phyloP scores from a whole-genome alignment of 768 basidiomycete species.

The Hortiboletus campestris region DNA sequence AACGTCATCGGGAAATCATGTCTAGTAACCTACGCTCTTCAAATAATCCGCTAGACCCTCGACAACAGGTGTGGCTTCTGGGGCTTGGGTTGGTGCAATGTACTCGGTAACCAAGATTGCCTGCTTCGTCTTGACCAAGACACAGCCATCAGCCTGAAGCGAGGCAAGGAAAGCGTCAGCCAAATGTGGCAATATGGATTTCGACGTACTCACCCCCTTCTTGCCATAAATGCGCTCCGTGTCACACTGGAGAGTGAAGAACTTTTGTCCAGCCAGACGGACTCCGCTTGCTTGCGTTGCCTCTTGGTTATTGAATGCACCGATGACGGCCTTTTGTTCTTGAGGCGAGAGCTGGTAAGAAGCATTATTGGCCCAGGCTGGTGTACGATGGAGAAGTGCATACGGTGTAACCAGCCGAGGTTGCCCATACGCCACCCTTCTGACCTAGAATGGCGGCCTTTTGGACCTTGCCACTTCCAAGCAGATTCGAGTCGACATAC shows the following conservation, averaged over 20 bases:
- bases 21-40: constrained; percentile 53
- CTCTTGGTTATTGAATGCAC: constrained; percentile 43
- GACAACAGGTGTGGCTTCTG: constrained; percentile 64
- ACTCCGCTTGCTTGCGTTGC: constrained; percentile 57
- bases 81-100: constrained; percentile 55
- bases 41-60: constrained; percentile 79
- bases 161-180: not conserved
- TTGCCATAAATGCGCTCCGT: constrained; percentile 67
- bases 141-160: constrained; percentile 65
- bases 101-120: constrained; percentile 86
- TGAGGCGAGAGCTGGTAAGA: constrained; percentile 15
- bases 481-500: constrained; percentile 79
- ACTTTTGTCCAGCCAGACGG: constrained; percentile 68
- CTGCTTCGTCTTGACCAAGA: constrained; percentile 77
- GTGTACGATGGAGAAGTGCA: not conserved
- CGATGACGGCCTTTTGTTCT: constrained; percentile 27
- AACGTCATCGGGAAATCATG: not conserved
- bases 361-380: not conserved
- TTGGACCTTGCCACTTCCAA: constrained; percentile 67
- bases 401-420: constrained; percentile 21
- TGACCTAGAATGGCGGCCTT: constrained; percentile 57
- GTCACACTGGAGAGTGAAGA: constrained; percentile 56
- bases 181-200: not conserved
- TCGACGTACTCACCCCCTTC: constrained; percentile 56
- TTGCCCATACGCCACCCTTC: constrained; percentile 31